phyloP scores from a whole-genome alignment of 2,329 filamentous ascomycete genomes.

The Didymosphaeria variabile region DNA sequence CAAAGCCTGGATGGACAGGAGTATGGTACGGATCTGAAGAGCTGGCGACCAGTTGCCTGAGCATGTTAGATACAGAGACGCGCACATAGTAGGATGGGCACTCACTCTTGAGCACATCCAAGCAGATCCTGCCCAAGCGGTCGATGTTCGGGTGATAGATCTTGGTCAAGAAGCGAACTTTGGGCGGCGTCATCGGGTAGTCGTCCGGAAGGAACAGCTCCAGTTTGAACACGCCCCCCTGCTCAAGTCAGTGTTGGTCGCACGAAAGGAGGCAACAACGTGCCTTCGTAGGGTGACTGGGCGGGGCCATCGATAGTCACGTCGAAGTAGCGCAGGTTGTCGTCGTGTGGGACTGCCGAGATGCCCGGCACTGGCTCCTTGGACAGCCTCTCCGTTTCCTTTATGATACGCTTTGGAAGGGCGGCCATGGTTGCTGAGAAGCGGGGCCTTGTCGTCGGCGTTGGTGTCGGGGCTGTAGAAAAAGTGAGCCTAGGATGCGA shows the following conservation, averaged over 20 bases:
- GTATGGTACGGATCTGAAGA: slow-evolving; percentile 95
- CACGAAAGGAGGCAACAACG: slow-evolving; percentile 29
- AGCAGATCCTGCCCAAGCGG: slow-evolving; percentile 93
- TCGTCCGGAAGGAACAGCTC: slow-evolving; percentile 98
- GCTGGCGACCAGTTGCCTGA: slow-evolving; percentile 98
- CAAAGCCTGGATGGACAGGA: slow-evolving; percentile 97
- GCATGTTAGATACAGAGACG: slow-evolving; percentile 22
- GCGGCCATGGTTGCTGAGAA: slow-evolving; percentile 60
- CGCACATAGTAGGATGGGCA: slow-evolving; percentile 8
- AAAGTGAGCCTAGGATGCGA: background rate
- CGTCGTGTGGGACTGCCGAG: slow-evolving; percentile 92
- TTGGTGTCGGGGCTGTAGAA: background rate
- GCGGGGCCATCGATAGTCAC: slow-evolving; percentile 93
- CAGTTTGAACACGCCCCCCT: slow-evolving; percentile 89
- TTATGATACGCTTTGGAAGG: slow-evolving; percentile 95
- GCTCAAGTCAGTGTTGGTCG: slow-evolving; percentile 23
- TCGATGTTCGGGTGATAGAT: slow-evolving; percentile 99
- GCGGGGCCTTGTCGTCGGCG: background rate
- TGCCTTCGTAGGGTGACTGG: slow-evolving; percentile 94
- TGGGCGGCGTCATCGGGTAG: slow-evolving; percentile 98
- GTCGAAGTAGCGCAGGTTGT: slow-evolving; percentile 98
- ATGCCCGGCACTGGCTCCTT: slow-evolving; percentile 98
- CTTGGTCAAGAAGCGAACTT: slow-evolving; percentile 98
- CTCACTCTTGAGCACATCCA: slow-evolving; percentile 95
- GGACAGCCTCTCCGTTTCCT: slow-evolving; percentile 97